Base-by-base conservation (phyloP, 352 stramenopile genomes). In the Globisporangium lucens region DNA sequence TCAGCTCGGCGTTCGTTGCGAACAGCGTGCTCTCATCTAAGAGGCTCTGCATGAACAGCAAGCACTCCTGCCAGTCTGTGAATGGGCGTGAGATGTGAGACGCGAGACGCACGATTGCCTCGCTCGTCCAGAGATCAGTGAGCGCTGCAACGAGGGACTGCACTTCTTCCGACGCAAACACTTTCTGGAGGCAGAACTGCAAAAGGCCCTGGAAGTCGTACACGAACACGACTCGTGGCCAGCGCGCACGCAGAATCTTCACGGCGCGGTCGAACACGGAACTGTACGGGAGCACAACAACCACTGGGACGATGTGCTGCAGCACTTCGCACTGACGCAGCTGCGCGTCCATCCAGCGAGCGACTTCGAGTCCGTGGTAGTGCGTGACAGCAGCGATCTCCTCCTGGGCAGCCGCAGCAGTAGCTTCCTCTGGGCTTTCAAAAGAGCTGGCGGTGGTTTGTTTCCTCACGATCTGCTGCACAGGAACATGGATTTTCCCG, bases 341-440 rank as follows among this genome's bases (percentile, higher is more conserved):
- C 58, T 85, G 77, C 1, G 68, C 59, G 52, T 81, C 65, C 8
- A 89, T n/a, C 61, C 72, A 82, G 10, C 80, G 76, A 51, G 79
- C 83, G 20, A 89, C 38, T 29, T 91, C 81, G 2, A 89, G 73
- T 20, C 79, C 83, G 63, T 91, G 80, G 61, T 68, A 75, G 52
- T 81, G 71, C 36, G 66, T 58, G 2, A 80, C 24, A 10, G 51
- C 49, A 13, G 52, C 22, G n/a, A 70, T 60, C 12, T 62, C 29
- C 27, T 29, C 38, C n/a, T 36, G 35, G 22, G 7, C 27, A 24
- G 17, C 52, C 41, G n/a, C 20, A 59, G 24, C 22, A 63, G 10
- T 53, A 62, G 68, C 41, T 3, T 61, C 47, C 24, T 69, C 70
- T 38, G 60, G 65, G 6, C 64, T 63, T 64, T 74, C 38, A 12